These are phyloP conservation scores for Arachis hypogaea DNA, from an alignment of 306 rosid species.

Conservation along the genomic window DNA sequence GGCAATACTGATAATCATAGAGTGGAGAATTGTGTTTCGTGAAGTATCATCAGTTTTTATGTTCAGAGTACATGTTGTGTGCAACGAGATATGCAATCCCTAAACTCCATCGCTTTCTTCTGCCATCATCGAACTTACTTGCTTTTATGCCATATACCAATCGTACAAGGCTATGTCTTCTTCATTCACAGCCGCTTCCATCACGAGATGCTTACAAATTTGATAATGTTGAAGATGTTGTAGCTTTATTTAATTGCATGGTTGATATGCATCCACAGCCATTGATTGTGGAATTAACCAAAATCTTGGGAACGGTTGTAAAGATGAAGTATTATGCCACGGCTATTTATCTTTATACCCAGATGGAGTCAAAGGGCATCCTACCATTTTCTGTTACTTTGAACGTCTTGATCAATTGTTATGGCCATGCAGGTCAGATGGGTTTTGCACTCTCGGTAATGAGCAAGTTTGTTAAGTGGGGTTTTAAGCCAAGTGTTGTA, in stretches of 20 bases:
- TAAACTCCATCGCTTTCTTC: background rate
- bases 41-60: background rate
- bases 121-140: background rate
- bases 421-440: background rate
- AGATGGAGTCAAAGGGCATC: background rate
- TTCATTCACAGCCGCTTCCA: background rate
- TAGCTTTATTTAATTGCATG: background rate
- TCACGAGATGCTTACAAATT: background rate
- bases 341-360: background rate
- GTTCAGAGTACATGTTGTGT: background rate
- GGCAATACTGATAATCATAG: background rate
- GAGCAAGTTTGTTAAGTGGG: background rate
- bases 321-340: background rate
- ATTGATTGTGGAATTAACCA: background rate
- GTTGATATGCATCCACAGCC: background rate
- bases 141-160: background rate
- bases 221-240: background rate
- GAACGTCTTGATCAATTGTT: background rate
- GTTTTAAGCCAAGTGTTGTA: background rate
- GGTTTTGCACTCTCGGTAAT: background rate
- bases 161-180: background rate
- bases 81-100: background rate
- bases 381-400: background rate
- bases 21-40: background rate
- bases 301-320: background rate